Base-by-base conservation (phyloP, 345 rosid genomes). In the Turritis glabra region DNA sequence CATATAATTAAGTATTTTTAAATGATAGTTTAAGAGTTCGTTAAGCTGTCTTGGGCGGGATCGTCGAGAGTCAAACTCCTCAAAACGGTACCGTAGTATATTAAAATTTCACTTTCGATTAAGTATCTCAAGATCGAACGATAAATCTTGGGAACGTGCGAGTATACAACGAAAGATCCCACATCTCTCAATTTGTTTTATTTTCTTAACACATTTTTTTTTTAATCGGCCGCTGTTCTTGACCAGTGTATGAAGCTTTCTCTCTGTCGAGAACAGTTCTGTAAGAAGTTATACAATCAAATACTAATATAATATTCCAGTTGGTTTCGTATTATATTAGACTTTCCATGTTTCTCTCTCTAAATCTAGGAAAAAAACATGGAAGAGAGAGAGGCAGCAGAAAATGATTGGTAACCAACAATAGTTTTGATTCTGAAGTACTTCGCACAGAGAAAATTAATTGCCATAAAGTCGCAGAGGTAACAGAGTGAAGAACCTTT, bases 321-420 rank as follows among this genome's bases (percentile, higher is more conserved):
- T 60, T 67, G 26, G 56, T 69, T 69, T 61, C 50, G 30, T 32
- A 63, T 54, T 54, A 7, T 56, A 47, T 8, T 30, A 40, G 48
- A 70, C 60, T 77, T 77, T 32, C 50, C 13, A 11, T 12, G 11
- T 62, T 46, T 71, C 80, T 77, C 80, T 77, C 76, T 71, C 76
- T 70, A 63, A 46, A 77, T 70, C 67, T 64, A 63, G 77, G 57
- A 67, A 32, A 63, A 46, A 33, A 77, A 67, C 71, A 63, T 53
- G 82, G 74, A 60, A 69, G 83, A 63, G 22, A 38, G 25, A 8
- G 35, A 56, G 40, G 60, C 56, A 23, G 35, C 40, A 54, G 46
- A 77, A 35, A 77, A 55, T 70, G 80, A 77, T 77, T 71, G 76
- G 62, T 77, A 37, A 71, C 71, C 67, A 77, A 64, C 76, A 71